A percentile compares a stretch with the other conserved stretches of the same genome.
Evolutionary conservation across 371 early-diverging fungal genomes (phyloP).

Genomic region (Umbelopsis sp.): DNA sequence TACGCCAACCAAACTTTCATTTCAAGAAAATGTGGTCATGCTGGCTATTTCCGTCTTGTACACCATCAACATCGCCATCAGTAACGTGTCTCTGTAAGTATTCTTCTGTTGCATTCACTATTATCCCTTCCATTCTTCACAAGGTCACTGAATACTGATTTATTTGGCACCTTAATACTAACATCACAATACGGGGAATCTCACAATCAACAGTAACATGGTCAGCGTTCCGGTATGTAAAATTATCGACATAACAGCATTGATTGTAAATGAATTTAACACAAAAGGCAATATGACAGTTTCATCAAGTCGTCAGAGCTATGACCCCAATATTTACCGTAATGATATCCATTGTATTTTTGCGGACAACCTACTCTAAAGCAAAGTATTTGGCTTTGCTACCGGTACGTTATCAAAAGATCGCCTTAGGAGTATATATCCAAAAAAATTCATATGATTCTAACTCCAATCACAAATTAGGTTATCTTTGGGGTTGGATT

Average conservation of each 20-base stretch:
- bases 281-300: conserved; percentile 32
- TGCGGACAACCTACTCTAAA: conserved; percentile 58
- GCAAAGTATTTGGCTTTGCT: conserved; percentile 67
- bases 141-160: not conserved
- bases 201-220: conserved; percentile 32
- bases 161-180: not conserved
- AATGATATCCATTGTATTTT: conserved; percentile 63
- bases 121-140: not conserved
- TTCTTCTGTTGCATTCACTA: not conserved
- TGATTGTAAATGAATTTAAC: not conserved
- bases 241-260: too few relatives aligned
- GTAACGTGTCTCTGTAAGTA: conserved; percentile 84
- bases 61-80: conserved; percentile 88
- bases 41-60: conserved; percentile 82
- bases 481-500: conserved; percentile 82
- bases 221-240: conserved; percentile 50
- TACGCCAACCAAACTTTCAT: conserved; percentile 59
- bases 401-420: conserved; percentile 49
- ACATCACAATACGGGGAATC: not conserved
- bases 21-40: conserved; percentile 73
- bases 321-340: conserved; percentile 89
- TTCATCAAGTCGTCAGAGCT: conserved; percentile 89
- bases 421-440: not conserved
- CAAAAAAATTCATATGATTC: conserved; percentile 14
- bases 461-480: conserved; percentile 29